phyloP scores from a whole-genome alignment of 2,329 filamentous ascomycete species.

The Ilyonectria robusta region DNA sequence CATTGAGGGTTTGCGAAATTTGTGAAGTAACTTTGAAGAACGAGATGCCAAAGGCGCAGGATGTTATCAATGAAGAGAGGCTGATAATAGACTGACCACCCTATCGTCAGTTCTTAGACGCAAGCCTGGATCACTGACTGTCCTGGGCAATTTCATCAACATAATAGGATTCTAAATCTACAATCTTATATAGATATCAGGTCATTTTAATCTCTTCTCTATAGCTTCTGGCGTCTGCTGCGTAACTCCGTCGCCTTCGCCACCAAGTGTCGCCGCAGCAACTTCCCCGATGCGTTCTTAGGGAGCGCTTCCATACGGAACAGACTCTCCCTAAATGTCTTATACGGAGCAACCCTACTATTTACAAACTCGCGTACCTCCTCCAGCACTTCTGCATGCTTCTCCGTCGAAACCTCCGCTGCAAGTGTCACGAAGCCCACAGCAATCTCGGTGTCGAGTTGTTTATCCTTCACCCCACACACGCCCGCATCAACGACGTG shows the following conservation, averaged over 20 bases:
- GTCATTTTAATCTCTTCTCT: not conserved
- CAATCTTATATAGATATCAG: too few relatives aligned
- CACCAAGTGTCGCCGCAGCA: constrained; percentile 44
- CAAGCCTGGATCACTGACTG: too few relatives aligned
- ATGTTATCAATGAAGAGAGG: constrained; percentile 40
- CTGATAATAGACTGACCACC: constrained; percentile 27
- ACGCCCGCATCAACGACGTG: constrained; percentile 49
- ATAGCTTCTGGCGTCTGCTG: constrained; percentile 29
- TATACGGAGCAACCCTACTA: constrained; percentile 48
- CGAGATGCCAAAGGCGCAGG: constrained; percentile 40
- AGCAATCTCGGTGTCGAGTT: constrained; percentile 46
- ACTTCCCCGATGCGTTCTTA: constrained; percentile 49
- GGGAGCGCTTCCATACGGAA: constrained; percentile 47
- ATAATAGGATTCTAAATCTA: too few relatives aligned
- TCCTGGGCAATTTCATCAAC: too few relatives aligned
- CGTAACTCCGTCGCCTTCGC: constrained; percentile 32
- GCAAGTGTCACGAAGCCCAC: constrained; percentile 48
- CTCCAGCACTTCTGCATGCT: constrained; percentile 19
- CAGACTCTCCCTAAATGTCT: constrained; percentile 48
- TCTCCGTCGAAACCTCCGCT: constrained; percentile 3
- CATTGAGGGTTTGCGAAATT: constrained; percentile 27
- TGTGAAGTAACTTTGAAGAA: constrained; percentile 41
- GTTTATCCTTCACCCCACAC: constrained; percentile 46
- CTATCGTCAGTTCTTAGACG: not conserved
- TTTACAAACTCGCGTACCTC: constrained; percentile 47